Conservation (phyloP, 768 basidiomycete genomes). For the Leccinum uliginosum region DNA sequence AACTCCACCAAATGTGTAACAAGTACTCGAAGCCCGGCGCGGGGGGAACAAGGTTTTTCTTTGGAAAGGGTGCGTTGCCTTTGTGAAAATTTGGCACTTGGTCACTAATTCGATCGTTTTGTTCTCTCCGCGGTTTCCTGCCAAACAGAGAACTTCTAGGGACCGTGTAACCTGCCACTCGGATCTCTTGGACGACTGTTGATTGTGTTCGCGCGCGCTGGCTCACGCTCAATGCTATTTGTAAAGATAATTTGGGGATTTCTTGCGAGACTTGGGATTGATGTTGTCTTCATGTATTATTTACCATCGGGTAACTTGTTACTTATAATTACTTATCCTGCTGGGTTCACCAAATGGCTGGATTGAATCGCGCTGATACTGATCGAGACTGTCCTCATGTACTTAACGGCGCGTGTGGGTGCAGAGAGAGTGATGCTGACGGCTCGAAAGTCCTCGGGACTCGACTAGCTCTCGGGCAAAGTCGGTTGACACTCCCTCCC, state of each 20-base stretch:
- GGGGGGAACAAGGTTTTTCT: constrained; percentile 81
- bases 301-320: background rate
- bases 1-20: constrained; percentile 77
- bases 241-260: background rate
- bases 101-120: constrained; percentile 4
- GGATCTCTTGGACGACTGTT: background rate
- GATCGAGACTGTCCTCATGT: background rate
- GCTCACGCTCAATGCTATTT: background rate
- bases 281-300: background rate
- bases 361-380: background rate
- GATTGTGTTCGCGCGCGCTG: background rate
- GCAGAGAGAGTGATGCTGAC: constrained; percentile 10
- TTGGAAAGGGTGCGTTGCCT: constrained; percentile 68
- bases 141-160: constrained; percentile 22
- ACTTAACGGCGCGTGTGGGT: background rate
- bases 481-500: constrained; percentile 25
- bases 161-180: background rate
- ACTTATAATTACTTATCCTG: background rate
- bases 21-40: constrained; percentile 74
- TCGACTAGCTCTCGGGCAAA: constrained; percentile 26
- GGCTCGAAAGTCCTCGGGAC: constrained; percentile 24
- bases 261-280: background rate
- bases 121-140: background rate
- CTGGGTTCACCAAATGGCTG: background rate
- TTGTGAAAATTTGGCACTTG: background rate